A percentile compares a stretch with the other conserved stretches of the same genome.
Evolutionary conservation across 768 basidiomycete species (phyloP).

Genomic region (Suillus bovinus): DNA sequence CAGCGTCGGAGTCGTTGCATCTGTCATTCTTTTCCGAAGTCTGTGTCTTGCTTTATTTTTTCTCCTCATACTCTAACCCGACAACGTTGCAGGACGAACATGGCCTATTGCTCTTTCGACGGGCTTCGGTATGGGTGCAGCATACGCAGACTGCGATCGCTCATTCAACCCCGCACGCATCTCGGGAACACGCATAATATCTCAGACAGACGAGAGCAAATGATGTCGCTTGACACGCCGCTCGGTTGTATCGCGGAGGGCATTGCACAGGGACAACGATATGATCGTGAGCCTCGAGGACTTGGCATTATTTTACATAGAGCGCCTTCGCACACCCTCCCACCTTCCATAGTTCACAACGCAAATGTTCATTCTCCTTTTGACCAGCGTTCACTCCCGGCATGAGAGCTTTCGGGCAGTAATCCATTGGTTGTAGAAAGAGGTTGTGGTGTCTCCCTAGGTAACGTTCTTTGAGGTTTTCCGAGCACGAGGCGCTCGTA

Average conservation of each 20-base stretch:
- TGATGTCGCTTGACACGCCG: conserved; percentile 3
- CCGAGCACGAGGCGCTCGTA: conserved; percentile 64
- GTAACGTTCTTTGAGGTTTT: conserved; percentile 45
- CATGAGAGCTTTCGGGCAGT: conserved; percentile 6
- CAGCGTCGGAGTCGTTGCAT: conserved; percentile 84
- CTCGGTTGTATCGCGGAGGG: neutral
- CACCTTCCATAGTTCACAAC: conserved; percentile 8
- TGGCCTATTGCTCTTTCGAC: conserved; percentile 89
- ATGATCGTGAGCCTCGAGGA: conserved; percentile 22
- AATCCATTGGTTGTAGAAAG: conserved; percentile 12
- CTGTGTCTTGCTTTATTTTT: conserved; percentile 36
- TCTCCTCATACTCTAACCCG: neutral
- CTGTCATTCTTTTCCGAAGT: conserved; percentile 92
- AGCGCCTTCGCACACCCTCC: conserved; percentile 5
- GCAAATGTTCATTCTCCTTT: neutral
- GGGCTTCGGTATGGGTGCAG: conserved; percentile 84
- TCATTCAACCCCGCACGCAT: conserved; percentile 90
- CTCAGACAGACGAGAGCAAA: conserved; percentile 31
- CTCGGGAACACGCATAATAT: conserved; percentile 77
- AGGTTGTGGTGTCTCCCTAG: conserved; percentile 14
- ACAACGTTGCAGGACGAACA: conserved; percentile 67
- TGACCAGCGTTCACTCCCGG: neutral
- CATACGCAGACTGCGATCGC: conserved; percentile 91
- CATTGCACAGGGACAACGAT: conserved; percentile 19
- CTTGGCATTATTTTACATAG: conserved; percentile 17